A percentile compares a stretch with the other conserved stretches of the same genome.
These are phyloP conservation scores for Elaeis guineensis DNA, from an alignment of 176 grass and related monocot genomes.

Conservation along the genomic window DNA sequence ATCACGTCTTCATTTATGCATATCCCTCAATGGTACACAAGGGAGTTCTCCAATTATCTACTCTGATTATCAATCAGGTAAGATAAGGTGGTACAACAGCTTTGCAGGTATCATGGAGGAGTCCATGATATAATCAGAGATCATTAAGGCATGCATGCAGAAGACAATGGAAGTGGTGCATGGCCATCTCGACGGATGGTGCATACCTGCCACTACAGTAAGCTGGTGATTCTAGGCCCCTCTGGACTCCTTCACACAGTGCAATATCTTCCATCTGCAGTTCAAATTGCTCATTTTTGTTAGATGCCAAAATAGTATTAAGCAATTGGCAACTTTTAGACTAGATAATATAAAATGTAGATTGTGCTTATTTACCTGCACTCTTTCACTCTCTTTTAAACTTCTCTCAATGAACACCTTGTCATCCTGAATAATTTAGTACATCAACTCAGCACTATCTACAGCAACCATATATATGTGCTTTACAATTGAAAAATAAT, in stretches of 20 bases:
- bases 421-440: conserved; percentile 43
- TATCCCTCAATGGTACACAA: no score
- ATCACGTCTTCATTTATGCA: no score
- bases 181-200: conserved; percentile 76
- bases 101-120: no score
- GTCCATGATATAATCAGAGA: not conserved
- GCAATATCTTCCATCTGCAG: conserved; percentile 81
- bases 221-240: conserved; percentile 58
- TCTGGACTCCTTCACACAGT: conserved; percentile 85
- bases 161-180: conserved; percentile 92
- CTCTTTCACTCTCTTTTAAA: conserved; percentile 78
- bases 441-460: not conserved
- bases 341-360: no score
- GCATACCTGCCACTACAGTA: conserved; percentile 64
- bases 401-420: conserved; percentile 60
- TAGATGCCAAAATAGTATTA: no score
- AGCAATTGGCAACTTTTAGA: no score
- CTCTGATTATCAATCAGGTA: no score
- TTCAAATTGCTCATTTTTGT: not conserved
- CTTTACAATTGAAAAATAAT: not conserved
- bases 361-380: conserved; percentile 44
- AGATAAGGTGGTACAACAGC: no score
- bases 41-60: no score
- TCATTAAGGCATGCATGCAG: conserved; percentile 31
- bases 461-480: no score